These are phyloP conservation scores for Talinum fruticosum DNA, from an alignment of 148 eudicot genomes.

Conservation along the genomic window DNA sequence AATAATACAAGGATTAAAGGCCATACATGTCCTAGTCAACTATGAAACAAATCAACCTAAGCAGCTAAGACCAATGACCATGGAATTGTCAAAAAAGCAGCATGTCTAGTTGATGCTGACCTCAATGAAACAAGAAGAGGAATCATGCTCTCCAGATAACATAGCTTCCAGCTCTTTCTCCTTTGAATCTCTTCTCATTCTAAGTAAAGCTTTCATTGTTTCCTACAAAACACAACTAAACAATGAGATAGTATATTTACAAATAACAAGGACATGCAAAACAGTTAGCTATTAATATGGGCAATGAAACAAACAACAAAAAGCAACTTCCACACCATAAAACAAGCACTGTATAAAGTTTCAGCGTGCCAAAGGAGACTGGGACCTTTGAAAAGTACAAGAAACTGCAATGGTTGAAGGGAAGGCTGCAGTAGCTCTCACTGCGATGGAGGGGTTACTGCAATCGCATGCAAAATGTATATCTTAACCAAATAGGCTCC, in stretches of 20 bases:
- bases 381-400: not conserved
- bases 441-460: not conserved
- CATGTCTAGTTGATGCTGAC: conserved; percentile 27
- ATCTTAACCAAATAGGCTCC: not conserved
- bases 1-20: not conserved
- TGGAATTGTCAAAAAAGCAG: not conserved
- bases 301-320: conserved; percentile 2
- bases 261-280: not conserved
- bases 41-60: not conserved
- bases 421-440: not conserved
- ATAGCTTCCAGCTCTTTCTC: conserved; percentile 94
- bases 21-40: not conserved
- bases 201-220: conserved; percentile 62
- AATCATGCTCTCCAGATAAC: conserved; percentile 82
- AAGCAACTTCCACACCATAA: not conserved
- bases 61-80: not conserved
- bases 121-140: conserved; percentile 95
- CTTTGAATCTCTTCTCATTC: conserved; percentile 68
- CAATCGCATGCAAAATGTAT: not conserved
- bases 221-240: conserved; percentile 46
- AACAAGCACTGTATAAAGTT: not conserved
- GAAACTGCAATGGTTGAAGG: not conserved
- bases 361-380: not conserved
- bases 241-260: not conserved
- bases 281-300: not conserved